phyloP scores from a whole-genome alignment of 257 asterid genomes.

The Nicotiana tomentosiformis region DNA sequence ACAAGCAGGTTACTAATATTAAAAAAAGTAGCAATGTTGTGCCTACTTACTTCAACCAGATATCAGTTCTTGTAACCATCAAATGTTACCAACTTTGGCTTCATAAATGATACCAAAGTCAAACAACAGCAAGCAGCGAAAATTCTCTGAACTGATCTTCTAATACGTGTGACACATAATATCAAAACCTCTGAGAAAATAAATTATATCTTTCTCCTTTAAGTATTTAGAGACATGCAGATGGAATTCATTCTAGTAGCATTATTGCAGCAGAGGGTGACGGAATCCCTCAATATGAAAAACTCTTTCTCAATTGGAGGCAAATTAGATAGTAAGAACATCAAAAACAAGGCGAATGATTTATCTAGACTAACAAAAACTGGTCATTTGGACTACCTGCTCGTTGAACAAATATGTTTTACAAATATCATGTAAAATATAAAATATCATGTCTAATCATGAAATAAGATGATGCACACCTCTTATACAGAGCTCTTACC shows the following conservation, averaged over 20 bases:
- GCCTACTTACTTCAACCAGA: constrained; percentile 1
- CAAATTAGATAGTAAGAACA: background rate
- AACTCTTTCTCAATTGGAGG: background rate
- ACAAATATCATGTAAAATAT: background rate
- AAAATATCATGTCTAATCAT: too few relatives aligned
- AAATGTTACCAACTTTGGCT: background rate
- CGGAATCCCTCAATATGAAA: background rate
- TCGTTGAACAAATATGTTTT: background rate
- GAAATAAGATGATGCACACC: too few relatives aligned
- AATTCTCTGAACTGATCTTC: background rate
- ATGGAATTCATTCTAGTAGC: background rate
- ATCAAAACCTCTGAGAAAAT: background rate
- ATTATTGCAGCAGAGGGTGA: background rate
- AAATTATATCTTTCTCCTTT: background rate
- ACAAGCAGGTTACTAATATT: background rate
- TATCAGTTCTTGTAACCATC: background rate
- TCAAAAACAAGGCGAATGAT: background rate
- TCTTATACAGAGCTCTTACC: constrained; percentile 29
- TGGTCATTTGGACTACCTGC: background rate
- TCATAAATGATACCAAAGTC: background rate
- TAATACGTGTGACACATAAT: background rate
- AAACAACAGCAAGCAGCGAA: background rate
- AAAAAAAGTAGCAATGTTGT: constrained; percentile 5
- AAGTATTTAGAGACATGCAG: background rate
- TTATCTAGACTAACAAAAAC: background rate